phyloP scores from a whole-genome alignment of 148 eudicot species.

The Vaccinium corymbosum region DNA sequence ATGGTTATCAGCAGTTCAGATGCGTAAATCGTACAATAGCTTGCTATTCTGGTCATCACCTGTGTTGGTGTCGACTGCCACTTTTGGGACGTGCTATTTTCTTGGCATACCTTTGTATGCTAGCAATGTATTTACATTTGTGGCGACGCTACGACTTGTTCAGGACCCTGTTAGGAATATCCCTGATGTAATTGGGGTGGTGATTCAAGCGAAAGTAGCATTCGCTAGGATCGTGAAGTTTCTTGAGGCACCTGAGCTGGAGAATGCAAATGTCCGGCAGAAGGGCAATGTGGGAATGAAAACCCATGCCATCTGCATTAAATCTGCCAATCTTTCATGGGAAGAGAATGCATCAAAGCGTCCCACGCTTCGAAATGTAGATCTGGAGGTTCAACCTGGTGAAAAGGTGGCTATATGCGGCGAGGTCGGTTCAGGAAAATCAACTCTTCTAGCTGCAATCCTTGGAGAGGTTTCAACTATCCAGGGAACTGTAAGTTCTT shows the following conservation, averaged over 20 bases:
- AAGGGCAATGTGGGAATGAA: slow-evolving; percentile 21
- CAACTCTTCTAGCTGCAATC: slow-evolving; percentile 75
- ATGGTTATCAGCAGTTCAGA: slow-evolving; percentile 66
- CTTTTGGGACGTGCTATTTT: slow-evolving; percentile 78
- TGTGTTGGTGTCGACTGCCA: slow-evolving; percentile 72
- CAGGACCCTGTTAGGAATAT: slow-evolving; percentile 83
- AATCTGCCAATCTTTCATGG: slow-evolving; percentile 75
- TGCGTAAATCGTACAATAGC: slow-evolving; percentile 55
- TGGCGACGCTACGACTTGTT: slow-evolving; percentile 78
- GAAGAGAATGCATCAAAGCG: slow-evolving; percentile 44
- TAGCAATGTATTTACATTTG: slow-evolving; percentile 86
- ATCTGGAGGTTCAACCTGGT: slow-evolving; percentile 54
- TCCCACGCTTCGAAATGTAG: slow-evolving; percentile 50
- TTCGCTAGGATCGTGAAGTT: slow-evolving; percentile 64
- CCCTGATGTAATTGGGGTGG: slow-evolving; percentile 78
- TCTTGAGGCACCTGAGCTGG: slow-evolving; percentile 83
- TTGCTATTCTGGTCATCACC: slow-evolving; percentile 84
- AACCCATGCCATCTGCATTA: slow-evolving; percentile 32
- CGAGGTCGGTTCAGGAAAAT: slow-evolving; percentile 94
- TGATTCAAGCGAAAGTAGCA: slow-evolving; percentile 90
- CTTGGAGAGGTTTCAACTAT: slow-evolving; percentile 81
- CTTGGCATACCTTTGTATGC: slow-evolving; percentile 62
- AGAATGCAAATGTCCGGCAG: slow-evolving; percentile 39
- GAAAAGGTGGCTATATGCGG: slow-evolving; percentile 84
- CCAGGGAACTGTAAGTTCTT: slow-evolving; percentile 60